These are phyloP conservation scores for Penicillium waksmanii DNA, from an alignment of 495 filamentous ascomycete genomes.

Conservation along the genomic window DNA sequence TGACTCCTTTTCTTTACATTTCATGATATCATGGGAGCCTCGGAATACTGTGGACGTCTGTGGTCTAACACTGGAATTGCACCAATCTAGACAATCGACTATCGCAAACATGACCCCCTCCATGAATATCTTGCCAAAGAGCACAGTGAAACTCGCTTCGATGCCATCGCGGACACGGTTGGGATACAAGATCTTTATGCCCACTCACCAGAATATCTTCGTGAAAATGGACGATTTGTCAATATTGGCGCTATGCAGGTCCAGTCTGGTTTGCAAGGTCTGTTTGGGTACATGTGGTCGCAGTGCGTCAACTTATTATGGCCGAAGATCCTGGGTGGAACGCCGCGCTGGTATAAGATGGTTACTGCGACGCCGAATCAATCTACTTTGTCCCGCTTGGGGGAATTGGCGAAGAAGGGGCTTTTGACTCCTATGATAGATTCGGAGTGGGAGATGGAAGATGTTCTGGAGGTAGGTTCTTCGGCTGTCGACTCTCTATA, in stretches of 20 bases:
- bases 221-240: slow-evolving; percentile 1
- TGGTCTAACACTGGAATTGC: too few species aligned
- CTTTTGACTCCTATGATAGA: not conserved
- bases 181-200: slow-evolving; percentile 4
- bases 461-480: slow-evolving; percentile 4
- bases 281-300: not conserved
- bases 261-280: not conserved
- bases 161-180: slow-evolving; percentile 5
- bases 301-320: not conserved
- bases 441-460: slow-evolving; percentile 7
- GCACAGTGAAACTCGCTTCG: slow-evolving; percentile 3
- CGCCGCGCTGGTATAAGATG: slow-evolving; percentile 1
- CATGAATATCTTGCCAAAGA: slow-evolving; percentile 1
- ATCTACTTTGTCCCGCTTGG: not conserved
- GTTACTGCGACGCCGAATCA: not conserved
- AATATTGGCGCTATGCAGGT: slow-evolving; percentile 8
- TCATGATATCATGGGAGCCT: too few species aligned
- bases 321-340: slow-evolving; percentile 1
- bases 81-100: not conserved
- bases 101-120: not conserved
- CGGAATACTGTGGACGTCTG: too few species aligned
- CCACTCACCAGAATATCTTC: not conserved
- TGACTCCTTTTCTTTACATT: too few species aligned
- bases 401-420: not conserved
- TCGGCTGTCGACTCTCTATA: not conserved